Percentiles rank a stretch among this genome's conserved stretches.
phyloP scores from a whole-genome alignment of 345 rosid species.

The Turritis glabra region DNA sequence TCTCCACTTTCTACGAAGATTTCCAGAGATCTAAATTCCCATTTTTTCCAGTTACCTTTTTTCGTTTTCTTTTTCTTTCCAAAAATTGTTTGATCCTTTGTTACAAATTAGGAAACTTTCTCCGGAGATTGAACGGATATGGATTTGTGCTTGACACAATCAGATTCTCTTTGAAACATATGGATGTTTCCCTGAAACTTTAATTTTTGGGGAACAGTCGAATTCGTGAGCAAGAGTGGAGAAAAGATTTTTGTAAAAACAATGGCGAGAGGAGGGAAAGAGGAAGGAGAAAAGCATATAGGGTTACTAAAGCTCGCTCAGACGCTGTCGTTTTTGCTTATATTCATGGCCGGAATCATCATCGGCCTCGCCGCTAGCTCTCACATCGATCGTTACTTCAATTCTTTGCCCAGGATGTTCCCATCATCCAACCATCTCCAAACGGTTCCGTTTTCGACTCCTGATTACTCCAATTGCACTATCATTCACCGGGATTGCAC shows the following conservation, averaged over 20 bases:
- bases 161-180: constrained; percentile 18
- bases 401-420: constrained; percentile 44
- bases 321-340: constrained; percentile 65
- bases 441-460: constrained; percentile 23
- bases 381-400: constrained; percentile 62
- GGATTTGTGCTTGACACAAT: neutral
- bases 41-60: neutral
- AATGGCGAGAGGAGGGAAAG: constrained; percentile 49
- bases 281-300: constrained; percentile 50
- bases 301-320: constrained; percentile 74
- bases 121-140: neutral
- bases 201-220: constrained; percentile 11
- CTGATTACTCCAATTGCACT: constrained; percentile 41
- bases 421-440: constrained; percentile 43
- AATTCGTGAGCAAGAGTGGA: neutral
- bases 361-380: constrained; percentile 72
- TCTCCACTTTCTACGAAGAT: constrained; percentile 13
- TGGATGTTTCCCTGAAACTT: constrained; percentile 33
- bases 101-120: neutral
- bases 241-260: neutral
- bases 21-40: constrained; percentile 19
- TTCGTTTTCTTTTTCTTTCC: neutral
- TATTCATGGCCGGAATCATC: constrained; percentile 80
- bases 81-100: neutral
- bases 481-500: constrained; percentile 42